phyloP scores from a whole-genome alignment of 2,329 filamentous ascomycete genomes.

The Diaporthe citrichinensis region DNA sequence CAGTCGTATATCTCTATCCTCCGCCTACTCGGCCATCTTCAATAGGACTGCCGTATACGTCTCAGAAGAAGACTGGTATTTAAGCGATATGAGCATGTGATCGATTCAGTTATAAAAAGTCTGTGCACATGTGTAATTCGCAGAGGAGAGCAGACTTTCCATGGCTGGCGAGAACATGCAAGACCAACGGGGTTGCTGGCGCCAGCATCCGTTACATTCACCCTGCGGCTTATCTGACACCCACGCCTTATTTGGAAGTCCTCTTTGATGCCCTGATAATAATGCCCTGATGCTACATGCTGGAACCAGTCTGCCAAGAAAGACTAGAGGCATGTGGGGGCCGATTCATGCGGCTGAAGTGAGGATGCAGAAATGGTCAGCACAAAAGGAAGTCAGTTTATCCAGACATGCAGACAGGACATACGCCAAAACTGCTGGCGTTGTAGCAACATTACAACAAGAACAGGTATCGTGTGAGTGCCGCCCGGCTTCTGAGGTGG shows the following conservation, averaged over 20 bases:
- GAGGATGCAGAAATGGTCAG: not conserved
- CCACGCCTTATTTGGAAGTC: not conserved
- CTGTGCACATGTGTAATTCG: no score
- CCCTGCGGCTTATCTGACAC: not conserved
- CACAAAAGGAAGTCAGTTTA: not conserved
- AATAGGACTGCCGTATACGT: no score
- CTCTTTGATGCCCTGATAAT: not conserved
- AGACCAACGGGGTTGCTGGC: not conserved
- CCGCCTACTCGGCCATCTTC: not conserved
- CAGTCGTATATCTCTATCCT: not conserved
- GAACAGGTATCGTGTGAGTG: not conserved
- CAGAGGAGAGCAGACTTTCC: no score
- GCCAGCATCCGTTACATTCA: not conserved
- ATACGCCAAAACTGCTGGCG: not conserved
- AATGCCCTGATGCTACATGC: not conserved
- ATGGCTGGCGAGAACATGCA: not conserved
- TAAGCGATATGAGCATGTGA: no score
- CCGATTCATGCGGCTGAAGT: not conserved
- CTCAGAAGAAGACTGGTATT: not conserved
- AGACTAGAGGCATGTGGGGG: not conserved
- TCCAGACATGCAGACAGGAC: not conserved
- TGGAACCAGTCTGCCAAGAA: not conserved
- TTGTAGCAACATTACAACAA: not conserved
- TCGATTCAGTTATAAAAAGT: no score
- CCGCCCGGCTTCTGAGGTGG: not conserved